These are phyloP conservation scores for Zalaria obscura DNA, from an alignment of 2,329 filamentous ascomycete genomes.

Conservation along the genomic window DNA sequence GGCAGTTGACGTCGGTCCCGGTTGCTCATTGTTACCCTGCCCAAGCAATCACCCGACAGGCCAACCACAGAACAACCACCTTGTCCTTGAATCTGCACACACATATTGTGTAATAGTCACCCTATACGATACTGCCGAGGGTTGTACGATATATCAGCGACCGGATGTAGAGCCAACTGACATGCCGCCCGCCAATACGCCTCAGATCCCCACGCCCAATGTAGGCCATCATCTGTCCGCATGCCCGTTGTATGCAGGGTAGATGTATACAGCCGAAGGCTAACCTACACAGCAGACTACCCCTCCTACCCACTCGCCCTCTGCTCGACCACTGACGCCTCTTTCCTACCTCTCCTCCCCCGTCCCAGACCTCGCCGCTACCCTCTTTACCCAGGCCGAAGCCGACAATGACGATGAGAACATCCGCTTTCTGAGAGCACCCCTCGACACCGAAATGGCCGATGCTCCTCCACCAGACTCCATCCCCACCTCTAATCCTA, in stretches of 20 bases:
- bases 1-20: too few species aligned
- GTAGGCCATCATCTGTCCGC: neutral
- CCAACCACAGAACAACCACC: too few species aligned
- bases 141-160: too few species aligned
- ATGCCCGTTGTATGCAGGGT: neutral
- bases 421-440: slow-evolving; percentile 34
- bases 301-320: neutral
- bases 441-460: slow-evolving; percentile 13
- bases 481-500: too few species aligned
- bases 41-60: too few species aligned
- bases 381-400: slow-evolving; percentile 30
- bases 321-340: slow-evolving; percentile 12
- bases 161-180: too few species aligned
- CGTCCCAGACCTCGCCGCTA: slow-evolving; percentile 35
- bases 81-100: too few species aligned
- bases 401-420: slow-evolving; percentile 35
- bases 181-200: slow-evolving; percentile 6
- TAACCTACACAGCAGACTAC: neutral
- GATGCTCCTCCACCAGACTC: neutral
- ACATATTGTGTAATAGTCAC: too few species aligned
- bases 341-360: slow-evolving; percentile 34
- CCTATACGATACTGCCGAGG: too few species aligned
- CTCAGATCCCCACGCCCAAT: slow-evolving; percentile 1
- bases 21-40: too few species aligned
- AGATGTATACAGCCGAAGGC: neutral